Conservation (phyloP, 306 rosid species). For the Lupinus albus region DNA sequence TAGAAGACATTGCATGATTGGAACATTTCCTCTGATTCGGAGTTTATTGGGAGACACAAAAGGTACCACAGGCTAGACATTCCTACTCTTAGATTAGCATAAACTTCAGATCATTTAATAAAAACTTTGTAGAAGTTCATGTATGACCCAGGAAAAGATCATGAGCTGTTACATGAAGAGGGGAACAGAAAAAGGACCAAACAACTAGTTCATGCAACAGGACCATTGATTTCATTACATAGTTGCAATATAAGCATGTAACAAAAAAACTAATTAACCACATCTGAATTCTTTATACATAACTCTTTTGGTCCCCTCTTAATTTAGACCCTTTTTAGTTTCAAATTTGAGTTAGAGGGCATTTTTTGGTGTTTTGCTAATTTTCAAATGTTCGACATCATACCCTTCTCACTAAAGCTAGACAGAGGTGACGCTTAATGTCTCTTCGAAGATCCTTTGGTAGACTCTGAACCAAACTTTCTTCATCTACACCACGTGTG, state of each 20-base stretch:
- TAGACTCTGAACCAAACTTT: constrained; percentile 71
- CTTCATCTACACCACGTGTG: constrained; percentile 90
- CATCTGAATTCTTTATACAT: background rate
- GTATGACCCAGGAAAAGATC: background rate
- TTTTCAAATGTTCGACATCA: constrained; percentile 32
- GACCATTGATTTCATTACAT: constrained; percentile 10
- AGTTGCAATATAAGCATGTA: background rate
- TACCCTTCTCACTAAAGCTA: constrained; percentile 89
- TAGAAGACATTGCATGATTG: constrained; percentile 6
- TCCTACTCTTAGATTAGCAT: background rate
- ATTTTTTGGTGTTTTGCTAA: background rate
- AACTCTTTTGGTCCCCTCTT: background rate
- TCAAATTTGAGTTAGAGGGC: background rate
- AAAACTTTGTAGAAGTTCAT: background rate
- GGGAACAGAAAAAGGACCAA: constrained; percentile 2
- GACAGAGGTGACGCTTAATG: constrained; percentile 87
- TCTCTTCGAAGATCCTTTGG: constrained; percentile 93
- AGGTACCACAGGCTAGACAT: background rate
- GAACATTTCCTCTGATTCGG: constrained; percentile 6
- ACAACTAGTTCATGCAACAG: constrained; percentile 31
- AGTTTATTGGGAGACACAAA: constrained; percentile 6
- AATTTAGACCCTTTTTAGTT: background rate
- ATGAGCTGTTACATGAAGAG: background rate
- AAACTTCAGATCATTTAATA: constrained; percentile 7
- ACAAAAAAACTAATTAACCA: background rate